These are phyloP conservation scores for Neurospora sp. DNA, from an alignment of 495 filamentous ascomycete genomes.

Conservation along the genomic window DNA sequence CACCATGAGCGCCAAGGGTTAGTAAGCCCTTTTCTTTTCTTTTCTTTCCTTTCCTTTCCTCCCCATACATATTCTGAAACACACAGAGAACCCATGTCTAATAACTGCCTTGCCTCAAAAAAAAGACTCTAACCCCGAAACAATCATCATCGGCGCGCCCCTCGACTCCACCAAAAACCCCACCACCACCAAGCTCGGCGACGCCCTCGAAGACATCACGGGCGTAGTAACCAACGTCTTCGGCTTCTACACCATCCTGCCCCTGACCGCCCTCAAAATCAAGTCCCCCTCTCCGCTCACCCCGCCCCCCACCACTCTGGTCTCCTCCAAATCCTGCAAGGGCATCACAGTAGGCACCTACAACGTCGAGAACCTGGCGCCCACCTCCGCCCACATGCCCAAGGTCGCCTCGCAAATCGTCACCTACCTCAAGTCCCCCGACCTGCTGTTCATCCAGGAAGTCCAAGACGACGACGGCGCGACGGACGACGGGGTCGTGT, in stretches of 20 bases:
- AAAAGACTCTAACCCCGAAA: conserved; percentile 50
- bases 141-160: conserved; percentile 47
- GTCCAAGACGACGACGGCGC: conserved; percentile 49
- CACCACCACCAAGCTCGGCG: conserved; percentile 43
- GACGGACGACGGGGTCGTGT: conserved; percentile 39
- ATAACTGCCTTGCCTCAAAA: background rate
- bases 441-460: conserved; percentile 50
- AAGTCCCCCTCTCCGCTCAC: conserved; percentile 20
- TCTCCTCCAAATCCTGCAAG: conserved; percentile 34
- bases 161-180: conserved; percentile 50
- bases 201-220: conserved; percentile 45
- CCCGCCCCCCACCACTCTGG: conserved; percentile 33
- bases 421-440: conserved; percentile 40
- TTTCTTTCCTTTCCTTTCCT: background rate
- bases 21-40: conserved; percentile 12
- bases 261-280: conserved; percentile 38
- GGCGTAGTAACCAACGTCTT: conserved; percentile 46
- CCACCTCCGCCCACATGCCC: conserved; percentile 33
- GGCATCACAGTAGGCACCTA: conserved; percentile 46
- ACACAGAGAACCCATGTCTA: background rate
- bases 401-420: conserved; percentile 45
- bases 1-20: conserved; percentile 38
- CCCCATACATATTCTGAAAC: too few species aligned
- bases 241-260: conserved; percentile 51
- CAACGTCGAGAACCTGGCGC: conserved; percentile 52